Conservation (phyloP, 108 stramenopile genomes). For the Hondaea fermentalgiana region DNA sequence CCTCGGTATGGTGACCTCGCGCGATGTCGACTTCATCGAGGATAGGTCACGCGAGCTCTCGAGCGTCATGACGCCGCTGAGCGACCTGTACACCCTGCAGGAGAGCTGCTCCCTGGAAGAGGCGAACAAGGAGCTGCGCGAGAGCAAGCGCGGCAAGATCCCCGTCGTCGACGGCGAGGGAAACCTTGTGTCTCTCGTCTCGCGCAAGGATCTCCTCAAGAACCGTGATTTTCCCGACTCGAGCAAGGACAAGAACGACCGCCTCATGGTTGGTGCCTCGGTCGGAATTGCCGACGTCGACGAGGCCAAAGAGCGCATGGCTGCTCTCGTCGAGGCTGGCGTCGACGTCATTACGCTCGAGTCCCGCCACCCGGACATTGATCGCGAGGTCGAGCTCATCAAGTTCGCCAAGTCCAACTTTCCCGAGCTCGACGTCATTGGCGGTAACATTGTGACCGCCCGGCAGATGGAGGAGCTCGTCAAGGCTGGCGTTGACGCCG, state of each 20-base stretch:
- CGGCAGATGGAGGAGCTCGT: slow-evolving; percentile 88
- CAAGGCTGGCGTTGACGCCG: slow-evolving; percentile 93
- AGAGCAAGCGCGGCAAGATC: slow-evolving; percentile 88
- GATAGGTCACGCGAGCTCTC: slow-evolving; percentile 60
- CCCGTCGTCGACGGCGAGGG: slow-evolving; percentile 93
- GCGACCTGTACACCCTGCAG: slow-evolving; percentile 67
- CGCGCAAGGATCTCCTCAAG: slow-evolving; percentile 95
- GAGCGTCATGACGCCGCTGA: slow-evolving; percentile 77
- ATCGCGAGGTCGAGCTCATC: slow-evolving; percentile 94
- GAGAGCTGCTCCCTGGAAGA: slow-evolving; percentile 80
- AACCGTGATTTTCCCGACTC: slow-evolving; percentile 89
- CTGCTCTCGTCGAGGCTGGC: slow-evolving; percentile 84
- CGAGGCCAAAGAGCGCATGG: slow-evolving; percentile 61
- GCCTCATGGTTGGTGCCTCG: slow-evolving; percentile 88
- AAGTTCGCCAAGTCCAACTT: slow-evolving; percentile 69
- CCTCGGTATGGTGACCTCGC: slow-evolving; percentile 89
- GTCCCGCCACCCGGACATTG: slow-evolving; percentile 93
- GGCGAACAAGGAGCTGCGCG: slow-evolving; percentile 87
- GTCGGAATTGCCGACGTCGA: slow-evolving; percentile 97
- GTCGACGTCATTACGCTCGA: slow-evolving; percentile 99
- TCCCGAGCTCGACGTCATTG: slow-evolving; percentile 87
- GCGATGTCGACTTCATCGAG: slow-evolving; percentile 94
- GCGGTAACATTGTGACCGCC: slow-evolving; percentile 96
- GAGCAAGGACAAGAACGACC: slow-evolving; percentile 87
- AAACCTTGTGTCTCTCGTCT: slow-evolving; percentile 92